Conservation (phyloP, 441 rosid genomes). For the Adansonia gregorii region DNA sequence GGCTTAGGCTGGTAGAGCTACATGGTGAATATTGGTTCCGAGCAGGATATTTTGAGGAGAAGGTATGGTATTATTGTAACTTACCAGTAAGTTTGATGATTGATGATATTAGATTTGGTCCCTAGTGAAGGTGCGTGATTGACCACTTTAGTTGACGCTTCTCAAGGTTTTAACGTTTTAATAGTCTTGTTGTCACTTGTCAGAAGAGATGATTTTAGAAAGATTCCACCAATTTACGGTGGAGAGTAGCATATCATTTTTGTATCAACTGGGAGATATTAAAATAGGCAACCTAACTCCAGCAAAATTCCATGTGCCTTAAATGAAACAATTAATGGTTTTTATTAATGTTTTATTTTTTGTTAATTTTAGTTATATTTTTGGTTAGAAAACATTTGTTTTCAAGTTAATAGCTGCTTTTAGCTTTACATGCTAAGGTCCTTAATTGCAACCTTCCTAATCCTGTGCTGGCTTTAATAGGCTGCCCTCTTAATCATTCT, state of each 20-base stretch:
- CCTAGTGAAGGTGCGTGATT: not conserved
- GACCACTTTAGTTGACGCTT: not conserved
- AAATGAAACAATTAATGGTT: not conserved
- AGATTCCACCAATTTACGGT: not conserved
- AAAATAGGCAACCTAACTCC: not conserved
- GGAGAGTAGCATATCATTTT: not conserved
- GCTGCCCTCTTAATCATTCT: not conserved
- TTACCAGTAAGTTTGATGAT: not conserved
- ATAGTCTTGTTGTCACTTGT: not conserved
- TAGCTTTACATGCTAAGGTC: not conserved
- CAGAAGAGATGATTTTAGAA: not conserved
- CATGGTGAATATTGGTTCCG: not conserved
- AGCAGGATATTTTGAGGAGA: not conserved
- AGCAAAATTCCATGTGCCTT: not conserved
- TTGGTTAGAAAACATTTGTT: not conserved
- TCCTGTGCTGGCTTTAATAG: not conserved
- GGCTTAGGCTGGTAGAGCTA: conserved; percentile 8
- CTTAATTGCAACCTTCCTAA: not conserved
- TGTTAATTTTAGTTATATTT: not conserved
- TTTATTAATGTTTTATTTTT: not conserved
- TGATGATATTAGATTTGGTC: not conserved
- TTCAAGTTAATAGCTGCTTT: not conserved
- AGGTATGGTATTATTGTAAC: not conserved
- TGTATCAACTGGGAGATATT: not conserved
- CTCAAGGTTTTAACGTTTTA: not conserved